Conservation (phyloP, 139 green algal genomes). For the Tetradesmus obliquus region DNA sequence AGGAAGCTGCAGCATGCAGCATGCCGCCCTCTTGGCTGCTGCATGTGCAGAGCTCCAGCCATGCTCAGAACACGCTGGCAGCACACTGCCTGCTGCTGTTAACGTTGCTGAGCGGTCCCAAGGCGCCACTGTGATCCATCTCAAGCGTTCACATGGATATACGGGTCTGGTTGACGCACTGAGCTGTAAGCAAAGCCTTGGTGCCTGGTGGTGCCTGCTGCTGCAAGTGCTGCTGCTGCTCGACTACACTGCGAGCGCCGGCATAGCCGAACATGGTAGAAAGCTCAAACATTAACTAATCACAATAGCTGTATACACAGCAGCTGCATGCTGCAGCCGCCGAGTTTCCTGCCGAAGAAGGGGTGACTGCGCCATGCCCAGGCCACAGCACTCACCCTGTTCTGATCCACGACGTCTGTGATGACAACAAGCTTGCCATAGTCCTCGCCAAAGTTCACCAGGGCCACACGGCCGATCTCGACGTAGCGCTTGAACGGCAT, state of each 20-base stretch:
- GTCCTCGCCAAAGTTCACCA: slow-evolving; percentile 91
- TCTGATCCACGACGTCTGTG: slow-evolving; percentile 93
- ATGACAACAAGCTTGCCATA: slow-evolving; percentile 91
- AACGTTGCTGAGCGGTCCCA: background rate
- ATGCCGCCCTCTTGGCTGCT: background rate
- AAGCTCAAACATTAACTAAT: background rate
- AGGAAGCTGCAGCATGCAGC: background rate
- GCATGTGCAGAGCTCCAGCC: background rate
- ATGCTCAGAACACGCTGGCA: background rate
- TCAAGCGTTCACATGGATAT: background rate
- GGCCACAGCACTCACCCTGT: slow-evolving; percentile 78
- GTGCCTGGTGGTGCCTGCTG: slow-evolving; percentile 8
- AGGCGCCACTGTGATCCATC: background rate
- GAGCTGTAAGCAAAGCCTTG: background rate
- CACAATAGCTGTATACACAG: background rate
- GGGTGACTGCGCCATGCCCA: background rate
- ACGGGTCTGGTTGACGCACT: background rate
- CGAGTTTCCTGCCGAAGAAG: slow-evolving; percentile 27
- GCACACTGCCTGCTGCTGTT: no score
- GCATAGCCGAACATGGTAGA: background rate
- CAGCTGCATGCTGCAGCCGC: slow-evolving; percentile 12
- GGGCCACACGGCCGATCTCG: slow-evolving; percentile 95
- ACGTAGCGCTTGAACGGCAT: slow-evolving; percentile 95
- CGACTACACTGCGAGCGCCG: background rate
- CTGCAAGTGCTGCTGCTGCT: slow-evolving; percentile 10